Conservation (phyloP, 2,329 filamentous ascomycete species). For the Epichloe sp. region DNA sequence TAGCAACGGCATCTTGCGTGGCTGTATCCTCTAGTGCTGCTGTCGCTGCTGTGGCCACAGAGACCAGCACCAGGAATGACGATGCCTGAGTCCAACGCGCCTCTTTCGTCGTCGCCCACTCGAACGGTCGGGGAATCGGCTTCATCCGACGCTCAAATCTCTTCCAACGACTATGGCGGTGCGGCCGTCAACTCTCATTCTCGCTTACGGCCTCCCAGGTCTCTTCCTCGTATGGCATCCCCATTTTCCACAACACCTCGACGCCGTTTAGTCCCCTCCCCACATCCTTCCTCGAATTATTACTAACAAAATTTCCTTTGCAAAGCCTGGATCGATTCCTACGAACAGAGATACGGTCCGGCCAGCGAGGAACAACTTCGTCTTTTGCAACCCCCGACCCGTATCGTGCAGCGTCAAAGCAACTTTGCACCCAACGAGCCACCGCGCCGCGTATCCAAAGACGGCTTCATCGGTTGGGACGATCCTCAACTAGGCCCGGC, state of each 20-base stretch:
- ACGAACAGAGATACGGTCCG: constrained; percentile 27
- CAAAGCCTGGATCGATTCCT: constrained; percentile 37
- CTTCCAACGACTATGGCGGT: constrained; percentile 3
- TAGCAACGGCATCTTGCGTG: constrained; percentile 1
- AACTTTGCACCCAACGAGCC: constrained; percentile 27
- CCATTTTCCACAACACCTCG: too few species aligned
- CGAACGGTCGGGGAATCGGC: constrained; percentile 7
- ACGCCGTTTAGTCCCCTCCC: not conserved
- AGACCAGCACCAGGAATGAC: constrained; percentile 1
- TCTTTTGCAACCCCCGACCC: constrained; percentile 25
- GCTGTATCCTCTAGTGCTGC: not conserved
- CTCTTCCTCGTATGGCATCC: constrained; percentile 16
- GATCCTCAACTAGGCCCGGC: constrained; percentile 24
- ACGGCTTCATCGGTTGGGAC: constrained; percentile 32
- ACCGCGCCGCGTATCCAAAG: constrained; percentile 31
- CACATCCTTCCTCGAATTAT: not conserved
- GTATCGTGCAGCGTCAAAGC: constrained; percentile 26
- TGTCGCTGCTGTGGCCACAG: not conserved
- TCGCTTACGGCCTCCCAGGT: constrained; percentile 15
- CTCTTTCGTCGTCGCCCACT: constrained; percentile 7
- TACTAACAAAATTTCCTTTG: constrained; percentile 27
- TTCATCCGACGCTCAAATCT: constrained; percentile 5
- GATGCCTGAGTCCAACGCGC: not conserved
- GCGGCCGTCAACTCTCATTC: constrained; percentile 7
- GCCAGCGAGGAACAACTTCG: constrained; percentile 25